Evolutionary conservation across 2,329 filamentous ascomycete species (phyloP).

Genomic region (Fusarium secorum): DNA sequence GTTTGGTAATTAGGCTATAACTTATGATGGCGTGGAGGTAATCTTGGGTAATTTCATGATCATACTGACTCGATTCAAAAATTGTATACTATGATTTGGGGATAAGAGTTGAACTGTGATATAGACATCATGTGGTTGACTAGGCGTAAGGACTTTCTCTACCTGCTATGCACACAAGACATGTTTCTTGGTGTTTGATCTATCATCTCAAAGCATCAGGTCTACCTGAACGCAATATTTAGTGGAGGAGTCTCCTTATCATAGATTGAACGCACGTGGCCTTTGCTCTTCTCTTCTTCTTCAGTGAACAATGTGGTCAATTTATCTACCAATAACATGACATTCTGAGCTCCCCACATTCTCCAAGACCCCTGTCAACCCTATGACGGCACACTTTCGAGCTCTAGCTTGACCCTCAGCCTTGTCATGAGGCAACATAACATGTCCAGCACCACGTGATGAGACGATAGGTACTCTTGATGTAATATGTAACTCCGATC

Average conservation of each 20-base stretch:
- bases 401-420: slow-evolving; percentile 21
- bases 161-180: neutral
- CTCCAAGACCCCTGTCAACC: slow-evolving; percentile 27
- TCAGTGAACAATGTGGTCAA: neutral
- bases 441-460: neutral
- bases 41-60: slow-evolving; percentile 18
- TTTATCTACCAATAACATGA: slow-evolving; percentile 9
- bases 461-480: neutral
- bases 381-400: slow-evolving; percentile 33
- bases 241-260: neutral
- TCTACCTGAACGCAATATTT: neutral
- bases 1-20: slow-evolving; percentile 6
- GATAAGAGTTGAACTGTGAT: neutral
- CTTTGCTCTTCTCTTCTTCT: neutral
- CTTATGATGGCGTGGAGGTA: neutral
- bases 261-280: slow-evolving; percentile 7
- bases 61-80: neutral
- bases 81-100: neutral
- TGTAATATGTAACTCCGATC: neutral
- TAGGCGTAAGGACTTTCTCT: neutral
- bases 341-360: slow-evolving; percentile 28
- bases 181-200: neutral
- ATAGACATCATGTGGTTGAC: neutral
- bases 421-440: slow-evolving; percentile 1
- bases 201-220: neutral